Base-by-base conservation (phyloP, 1,284 basidiomycete species). In the Somion occarium region DNA sequence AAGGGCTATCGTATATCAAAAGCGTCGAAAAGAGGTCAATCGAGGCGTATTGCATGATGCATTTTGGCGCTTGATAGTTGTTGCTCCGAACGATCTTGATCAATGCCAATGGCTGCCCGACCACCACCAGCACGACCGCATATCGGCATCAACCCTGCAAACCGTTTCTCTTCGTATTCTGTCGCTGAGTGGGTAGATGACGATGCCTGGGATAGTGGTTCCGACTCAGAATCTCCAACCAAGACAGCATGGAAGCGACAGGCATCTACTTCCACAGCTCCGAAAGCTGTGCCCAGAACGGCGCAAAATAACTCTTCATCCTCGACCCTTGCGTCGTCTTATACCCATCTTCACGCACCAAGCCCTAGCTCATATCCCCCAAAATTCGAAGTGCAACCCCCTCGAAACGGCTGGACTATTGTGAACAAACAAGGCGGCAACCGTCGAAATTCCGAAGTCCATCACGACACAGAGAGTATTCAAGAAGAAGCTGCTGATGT, bases 201-300 rank as follows among this genome's bases (percentile, higher is more conserved):
- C 59, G 91, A 94, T 65, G 91, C 85, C 43, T 94, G 92, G 91
- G 91, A 94, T 72, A 88, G 85, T 59, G 78, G 78, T 50, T 93
- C 91, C 2, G 91, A 93, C 68, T 83, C 85, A 43, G 91, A 93
- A 65, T 82, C 82, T 39, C 77, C 80, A 7, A 71, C 73, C 3
- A 64, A 76, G 48, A 18, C 7, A 5, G 66, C 75, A 20, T 83
- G 76, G 76, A 74, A 68, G 55, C 66, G 54, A 47, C 69, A 62
- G 22, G 61, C 64, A 45, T 60, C 71, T 38, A 61, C 71, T 19
- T 67, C 74, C 23, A 62, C 67, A 37, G 69, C 79, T n/a, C 81
- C 84, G 12, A 81, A 75, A 59, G 78, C 76, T 39, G 79, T 83
- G 2, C 82, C 80, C 34, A 73, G 69, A 49, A 65, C 72, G 41